Base-by-base conservation (phyloP, 495 filamentous ascomycete genomes). In the Penicillium lividum region DNA sequence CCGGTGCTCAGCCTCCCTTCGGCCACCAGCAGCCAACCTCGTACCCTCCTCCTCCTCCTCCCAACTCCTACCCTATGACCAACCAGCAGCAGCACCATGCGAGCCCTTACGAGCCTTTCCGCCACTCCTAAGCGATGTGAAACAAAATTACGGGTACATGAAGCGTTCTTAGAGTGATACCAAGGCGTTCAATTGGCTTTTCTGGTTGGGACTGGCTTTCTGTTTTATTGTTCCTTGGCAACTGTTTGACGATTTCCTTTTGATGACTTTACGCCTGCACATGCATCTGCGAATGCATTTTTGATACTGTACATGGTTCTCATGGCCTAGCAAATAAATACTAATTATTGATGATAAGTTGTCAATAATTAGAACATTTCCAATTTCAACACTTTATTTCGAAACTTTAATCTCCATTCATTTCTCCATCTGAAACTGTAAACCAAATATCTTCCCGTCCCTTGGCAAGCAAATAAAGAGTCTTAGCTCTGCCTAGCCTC, bases 81-180 rank as follows among this genome's bases (percentile, higher is more conserved):
- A 25, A 59, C 58, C 49, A 54, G 58, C 55, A 66, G 51, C 57
- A 64, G 16, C 64, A 15, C 4, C 38, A 65, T 2, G 51, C 68
- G 7, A 76, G 66, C 56, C 68, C 75, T 40, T 79, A 79, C 51
- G 77, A 79, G 64, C 77, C 77, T 3, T 79, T 73, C 75, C 74
- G 77, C 50, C 77, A 79, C 55, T 71, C 68, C 43, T 77, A 74
- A 72, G 61, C 34, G 34, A 56, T 10, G 7, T 29, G 25, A 30
- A 28, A 52, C 54, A 43, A 55, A 58, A 62, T 57, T 54, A 50
- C 15, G 31, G 18, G 40, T 18, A 18, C 40, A 22, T 54, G 54
- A 59, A 66, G 57, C 65, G 63, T 63, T 63, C 52, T 63, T 68
- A 66, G 54, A 68, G 57, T 33, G 55, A 68, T 68, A 68, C 60